Conservation (phyloP, 768 basidiomycete genomes). For the Mycena filopes region DNA sequence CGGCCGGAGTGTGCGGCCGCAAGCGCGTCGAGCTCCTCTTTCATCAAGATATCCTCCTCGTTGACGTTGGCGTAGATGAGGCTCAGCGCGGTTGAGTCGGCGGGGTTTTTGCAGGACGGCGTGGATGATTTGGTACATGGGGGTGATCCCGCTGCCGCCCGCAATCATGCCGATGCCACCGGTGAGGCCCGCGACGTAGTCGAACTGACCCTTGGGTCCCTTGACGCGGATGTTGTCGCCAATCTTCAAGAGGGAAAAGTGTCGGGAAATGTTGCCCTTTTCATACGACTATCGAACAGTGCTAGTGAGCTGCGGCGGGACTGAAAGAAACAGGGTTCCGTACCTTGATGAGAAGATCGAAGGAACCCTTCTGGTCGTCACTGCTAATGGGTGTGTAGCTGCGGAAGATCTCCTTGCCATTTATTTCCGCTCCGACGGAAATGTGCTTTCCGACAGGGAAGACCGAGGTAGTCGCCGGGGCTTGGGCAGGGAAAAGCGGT, state of each 20-base stretch:
- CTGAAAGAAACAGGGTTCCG: slow-evolving; percentile 20
- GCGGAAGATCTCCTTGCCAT: slow-evolving; percentile 89
- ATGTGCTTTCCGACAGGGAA: slow-evolving; percentile 98
- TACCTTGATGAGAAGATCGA: slow-evolving; percentile 98
- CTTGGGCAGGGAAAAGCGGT: slow-evolving; percentile 90
- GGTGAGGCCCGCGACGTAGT: slow-evolving; percentile 79
- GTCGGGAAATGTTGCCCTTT: slow-evolving; percentile 94
- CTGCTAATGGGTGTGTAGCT: slow-evolving; percentile 97
- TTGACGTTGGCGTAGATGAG: slow-evolving; percentile 98
- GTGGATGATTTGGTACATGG: slow-evolving; percentile 98
- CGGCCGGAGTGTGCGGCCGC: slow-evolving; percentile 62
- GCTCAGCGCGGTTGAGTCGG: slow-evolving; percentile 82
- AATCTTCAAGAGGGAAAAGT: slow-evolving; percentile 82
- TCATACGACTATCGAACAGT: slow-evolving; percentile 80
- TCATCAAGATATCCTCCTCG: slow-evolving; percentile 91
- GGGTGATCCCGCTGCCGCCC: slow-evolving; percentile 98
- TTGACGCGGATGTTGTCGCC: slow-evolving; percentile 92
- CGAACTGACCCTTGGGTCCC: slow-evolving; percentile 97
- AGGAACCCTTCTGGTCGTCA: slow-evolving; percentile 92
- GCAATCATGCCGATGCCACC: slow-evolving; percentile 95
- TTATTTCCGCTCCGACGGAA: slow-evolving; percentile 88
- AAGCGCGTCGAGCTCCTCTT: slow-evolving; percentile 86
- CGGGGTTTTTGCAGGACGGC: slow-evolving; percentile 91
- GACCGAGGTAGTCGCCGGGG: slow-evolving; percentile 82
- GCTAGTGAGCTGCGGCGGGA: slow-evolving; percentile 14